phyloP scores from a whole-genome alignment of 192 early-diverging fungal genomes.

The Backusella luteola region DNA sequence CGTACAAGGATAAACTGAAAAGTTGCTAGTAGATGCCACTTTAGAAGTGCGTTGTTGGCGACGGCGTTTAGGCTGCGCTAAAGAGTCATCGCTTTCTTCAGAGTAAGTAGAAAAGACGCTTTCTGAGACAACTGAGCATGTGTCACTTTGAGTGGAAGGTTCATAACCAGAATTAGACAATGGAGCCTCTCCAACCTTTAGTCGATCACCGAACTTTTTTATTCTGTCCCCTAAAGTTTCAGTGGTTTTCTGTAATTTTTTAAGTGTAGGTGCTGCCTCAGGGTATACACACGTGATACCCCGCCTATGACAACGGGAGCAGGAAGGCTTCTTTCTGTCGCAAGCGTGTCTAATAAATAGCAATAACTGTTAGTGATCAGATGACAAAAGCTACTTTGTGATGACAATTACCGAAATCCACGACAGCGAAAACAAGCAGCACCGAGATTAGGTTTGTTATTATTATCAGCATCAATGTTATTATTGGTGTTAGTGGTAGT shows the following conservation, averaged over 20 bases:
- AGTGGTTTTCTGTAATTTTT: conserved; percentile 33
- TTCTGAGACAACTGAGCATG: not conserved
- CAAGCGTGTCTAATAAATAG: conserved; percentile 33
- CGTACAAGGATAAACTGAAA: conserved; percentile 40
- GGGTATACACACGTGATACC: conserved; percentile 35
- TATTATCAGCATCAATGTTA: not conserved
- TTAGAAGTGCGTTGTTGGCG: not conserved
- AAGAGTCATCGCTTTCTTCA: not conserved
- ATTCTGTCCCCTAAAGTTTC: conserved; percentile 33
- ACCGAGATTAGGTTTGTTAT: conserved; percentile 7
- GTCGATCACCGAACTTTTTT: conserved; percentile 29
- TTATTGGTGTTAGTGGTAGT: not conserved
- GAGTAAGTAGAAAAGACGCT: not conserved
- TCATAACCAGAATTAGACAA: not conserved
- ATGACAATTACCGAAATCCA: conserved; percentile 32
- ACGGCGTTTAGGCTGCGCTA: not conserved
- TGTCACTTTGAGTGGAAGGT: not conserved
- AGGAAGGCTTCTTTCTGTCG: conserved; percentile 32
- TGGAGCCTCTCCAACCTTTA: conserved; percentile 17
- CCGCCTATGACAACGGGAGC: conserved; percentile 31
- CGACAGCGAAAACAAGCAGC: conserved; percentile 38
- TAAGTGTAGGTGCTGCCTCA: conserved; percentile 38
- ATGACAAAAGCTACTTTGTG: not conserved
- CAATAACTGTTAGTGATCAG: not conserved
- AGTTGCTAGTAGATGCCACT: not conserved